These are phyloP conservation scores for Tetradesmus obliquus DNA, from an alignment of 139 green algal genomes.

Conservation along the genomic window DNA sequence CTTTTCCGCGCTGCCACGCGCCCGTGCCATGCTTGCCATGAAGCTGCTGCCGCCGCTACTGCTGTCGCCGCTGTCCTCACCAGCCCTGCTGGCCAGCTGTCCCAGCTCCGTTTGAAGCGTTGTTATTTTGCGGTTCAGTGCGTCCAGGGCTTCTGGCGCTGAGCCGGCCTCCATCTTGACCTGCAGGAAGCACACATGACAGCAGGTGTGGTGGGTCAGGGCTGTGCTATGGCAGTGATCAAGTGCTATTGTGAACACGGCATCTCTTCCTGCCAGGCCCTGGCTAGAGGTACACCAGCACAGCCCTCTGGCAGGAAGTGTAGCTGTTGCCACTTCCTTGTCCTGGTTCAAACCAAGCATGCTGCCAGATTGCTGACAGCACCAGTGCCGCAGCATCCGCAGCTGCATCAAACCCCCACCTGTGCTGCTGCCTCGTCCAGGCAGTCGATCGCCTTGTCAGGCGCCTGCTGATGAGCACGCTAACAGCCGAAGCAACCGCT, in stretches of 20 bases:
- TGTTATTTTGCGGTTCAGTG: slow-evolving; percentile 52
- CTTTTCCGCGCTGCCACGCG: background rate
- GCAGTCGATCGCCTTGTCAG: slow-evolving; percentile 95
- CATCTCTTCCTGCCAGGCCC: no score
- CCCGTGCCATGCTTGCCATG: background rate
- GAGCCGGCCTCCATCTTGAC: slow-evolving; percentile 70
- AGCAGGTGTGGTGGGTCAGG: no score
- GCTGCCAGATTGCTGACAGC: no score
- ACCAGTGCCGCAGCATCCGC: background rate
- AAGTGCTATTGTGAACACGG: no score
- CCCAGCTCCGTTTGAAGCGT: slow-evolving; percentile 44
- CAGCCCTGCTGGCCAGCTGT: slow-evolving; percentile 30
- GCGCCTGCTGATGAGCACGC: background rate
- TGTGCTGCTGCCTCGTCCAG: slow-evolving; percentile 94
- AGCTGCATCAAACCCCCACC: background rate
- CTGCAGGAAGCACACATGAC: slow-evolving; percentile 26
- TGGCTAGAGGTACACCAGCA: no score
- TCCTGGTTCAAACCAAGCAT: no score
- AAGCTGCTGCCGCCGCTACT: slow-evolving; percentile 32
- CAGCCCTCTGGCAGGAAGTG: no score
- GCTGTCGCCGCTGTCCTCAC: background rate
- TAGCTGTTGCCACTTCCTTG: no score
- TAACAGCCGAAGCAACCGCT: background rate
- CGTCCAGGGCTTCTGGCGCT: slow-evolving; percentile 61
- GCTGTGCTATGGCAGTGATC: no score